Evolutionary conservation across 192 early-diverging fungal species (phyloP), one percentile per base, ranked within the genome.

Genomic region (Podila epigama): DNA sequence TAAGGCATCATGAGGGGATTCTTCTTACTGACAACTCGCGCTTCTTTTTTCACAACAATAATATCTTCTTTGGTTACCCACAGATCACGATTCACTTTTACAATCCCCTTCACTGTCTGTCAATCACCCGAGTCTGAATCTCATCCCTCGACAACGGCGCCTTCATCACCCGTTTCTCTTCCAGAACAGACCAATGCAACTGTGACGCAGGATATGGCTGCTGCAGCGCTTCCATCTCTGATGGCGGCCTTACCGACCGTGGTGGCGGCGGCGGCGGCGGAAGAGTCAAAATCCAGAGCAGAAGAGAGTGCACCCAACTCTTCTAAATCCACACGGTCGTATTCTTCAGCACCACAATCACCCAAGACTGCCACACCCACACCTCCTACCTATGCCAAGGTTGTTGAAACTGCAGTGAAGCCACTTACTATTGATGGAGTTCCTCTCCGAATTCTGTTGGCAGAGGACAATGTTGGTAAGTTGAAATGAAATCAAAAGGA

Each of bases 401-500:
- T 77, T 9, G 73, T 77, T 1, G 73, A 77, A 27, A 64, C 73
- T 0, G 58, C 18, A 28, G 29, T 68, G 13, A 68, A 68, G 37
- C 66, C 73, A 1, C 28, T 77, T 54, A 54, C 32, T 11, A 77
- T 77, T 20, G 34, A 68, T 25, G 73, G 55, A 22, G 16, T 32
- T 2, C 73, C 73, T 36, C 61, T 77, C 12, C 60, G 73, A 13
- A 77, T 77, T n/a, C 50, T 77, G 37, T 40, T 77, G 8, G 73
- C 73, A n/a, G 73, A 77, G 40, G 73, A 77, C 52, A 77, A 77
- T 53, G 32, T 36, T 59, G 69, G 69, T 72, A 53, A 53, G 48
- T 20, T 0, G 6, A 40, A 11, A 20, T 27, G 11, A 16, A 5
- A 29, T 33, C 33, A 25, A 16, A 28, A n/a, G 6, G 13, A 32